These are phyloP conservation scores for Backusella psychrophila DNA, from an alignment of 192 early-diverging fungal species.

Conservation along the genomic window DNA sequence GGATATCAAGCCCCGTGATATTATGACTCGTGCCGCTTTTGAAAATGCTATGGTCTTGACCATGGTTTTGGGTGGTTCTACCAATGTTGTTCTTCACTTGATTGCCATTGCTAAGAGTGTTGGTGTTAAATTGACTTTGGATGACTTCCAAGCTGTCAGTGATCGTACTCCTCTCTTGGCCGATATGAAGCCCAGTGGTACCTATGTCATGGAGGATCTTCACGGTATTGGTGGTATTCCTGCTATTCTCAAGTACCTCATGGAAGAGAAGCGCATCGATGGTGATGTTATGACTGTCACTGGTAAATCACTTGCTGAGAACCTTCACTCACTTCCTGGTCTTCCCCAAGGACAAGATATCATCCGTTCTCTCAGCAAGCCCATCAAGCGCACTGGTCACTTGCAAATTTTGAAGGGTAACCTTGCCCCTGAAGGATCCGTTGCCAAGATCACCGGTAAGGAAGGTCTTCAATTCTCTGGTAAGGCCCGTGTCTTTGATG, in stretches of 20 bases:
- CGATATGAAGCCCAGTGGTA: conserved; percentile 97
- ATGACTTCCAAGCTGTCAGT: conserved; percentile 94
- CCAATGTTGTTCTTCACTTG: conserved; percentile 96
- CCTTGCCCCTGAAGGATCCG: conserved; percentile 92
- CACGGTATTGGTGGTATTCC: conserved; percentile 93
- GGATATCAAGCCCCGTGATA: conserved; percentile 93
- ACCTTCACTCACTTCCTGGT: conserved; percentile 75
- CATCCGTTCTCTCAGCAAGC: conserved; percentile 75
- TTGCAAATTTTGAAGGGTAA: conserved; percentile 94
- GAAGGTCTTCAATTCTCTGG: conserved; percentile 92
- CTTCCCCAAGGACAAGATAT: conserved; percentile 83
- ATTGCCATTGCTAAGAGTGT: conserved; percentile 83
- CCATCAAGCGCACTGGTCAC: conserved; percentile 95
- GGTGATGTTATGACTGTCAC: conserved; percentile 95
- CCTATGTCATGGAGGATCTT: conserved; percentile 98
- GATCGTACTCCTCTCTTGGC: conserved; percentile 93
- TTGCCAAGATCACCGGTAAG: conserved; percentile 99
- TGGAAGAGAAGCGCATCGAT: conserved; percentile 80
- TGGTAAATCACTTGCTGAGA: conserved; percentile 95
- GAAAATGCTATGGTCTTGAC: conserved; percentile 95
- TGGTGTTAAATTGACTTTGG: conserved; percentile 79
- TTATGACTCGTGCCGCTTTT: conserved; percentile 93
- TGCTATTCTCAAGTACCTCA: conserved; percentile 91
- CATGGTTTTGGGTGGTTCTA: conserved; percentile 94
- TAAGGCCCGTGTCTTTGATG: conserved; percentile 87